Conservation (phyloP, 768 basidiomycete genomes). For the Boletus tomentosulus region DNA sequence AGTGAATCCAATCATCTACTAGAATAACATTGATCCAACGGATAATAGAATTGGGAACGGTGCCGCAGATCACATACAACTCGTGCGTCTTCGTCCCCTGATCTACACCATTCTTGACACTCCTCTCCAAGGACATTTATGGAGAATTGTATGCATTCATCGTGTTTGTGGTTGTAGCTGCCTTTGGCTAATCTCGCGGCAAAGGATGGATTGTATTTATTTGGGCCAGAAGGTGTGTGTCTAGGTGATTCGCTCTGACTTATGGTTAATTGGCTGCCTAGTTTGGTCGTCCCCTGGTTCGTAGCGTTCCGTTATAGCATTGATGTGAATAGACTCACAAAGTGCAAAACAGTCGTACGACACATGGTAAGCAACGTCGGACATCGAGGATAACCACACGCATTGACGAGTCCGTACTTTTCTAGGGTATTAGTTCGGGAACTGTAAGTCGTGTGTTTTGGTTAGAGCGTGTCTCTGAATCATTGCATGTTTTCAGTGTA, state of each 20-base stretch:
- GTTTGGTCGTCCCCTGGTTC: constrained; percentile 75
- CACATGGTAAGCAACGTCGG: constrained; percentile 42
- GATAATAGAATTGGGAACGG: constrained; percentile 80
- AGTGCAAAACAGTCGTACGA: constrained; percentile 45
- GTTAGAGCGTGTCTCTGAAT: background rate
- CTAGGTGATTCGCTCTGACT: background rate
- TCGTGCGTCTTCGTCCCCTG: constrained; percentile 42
- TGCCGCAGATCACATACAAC: constrained; percentile 88
- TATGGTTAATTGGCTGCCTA: constrained; percentile 24
- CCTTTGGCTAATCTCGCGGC: background rate
- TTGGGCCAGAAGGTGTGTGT: constrained; percentile 82
- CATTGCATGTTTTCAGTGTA: constrained; percentile 40
- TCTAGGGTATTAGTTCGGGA: constrained; percentile 67
- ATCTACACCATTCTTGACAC: background rate
- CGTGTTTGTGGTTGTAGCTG: background rate
- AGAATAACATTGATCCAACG: background rate
- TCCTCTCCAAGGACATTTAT: constrained; percentile 78
- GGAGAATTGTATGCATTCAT: constrained; percentile 67
- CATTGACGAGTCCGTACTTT: constrained; percentile 1
- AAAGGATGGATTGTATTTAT: constrained; percentile 93
- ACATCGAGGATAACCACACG: background rate
- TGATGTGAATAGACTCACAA: constrained; percentile 2
- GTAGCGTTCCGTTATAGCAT: constrained; percentile 19
- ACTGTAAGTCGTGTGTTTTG: constrained; percentile 47
- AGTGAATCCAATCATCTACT: background rate